Evolutionary conservation across 352 stramenopile genomes (phyloP).

Genomic region (Phytophthora pluvialis): DNA sequence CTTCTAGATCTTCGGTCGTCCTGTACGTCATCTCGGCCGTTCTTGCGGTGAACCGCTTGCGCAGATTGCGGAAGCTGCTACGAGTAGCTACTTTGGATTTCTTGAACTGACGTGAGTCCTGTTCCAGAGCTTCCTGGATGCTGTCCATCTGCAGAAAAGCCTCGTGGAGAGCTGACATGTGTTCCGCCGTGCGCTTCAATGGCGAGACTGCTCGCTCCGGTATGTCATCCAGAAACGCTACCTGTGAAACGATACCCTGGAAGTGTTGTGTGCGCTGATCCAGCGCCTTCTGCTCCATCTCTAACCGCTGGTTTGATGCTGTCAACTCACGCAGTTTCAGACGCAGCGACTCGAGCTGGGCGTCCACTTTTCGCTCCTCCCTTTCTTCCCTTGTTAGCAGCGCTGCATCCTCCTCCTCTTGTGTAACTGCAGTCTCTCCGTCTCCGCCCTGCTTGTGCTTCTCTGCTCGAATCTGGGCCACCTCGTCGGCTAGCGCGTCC

Average conservation of each 20-base stretch:
- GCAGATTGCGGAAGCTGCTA: conserved; percentile 55
- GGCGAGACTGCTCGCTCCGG: conserved; percentile 46
- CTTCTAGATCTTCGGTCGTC: conserved; percentile 65
- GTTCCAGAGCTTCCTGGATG: conserved; percentile 52
- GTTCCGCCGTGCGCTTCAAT: conserved; percentile 52
- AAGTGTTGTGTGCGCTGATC: conserved; percentile 49
- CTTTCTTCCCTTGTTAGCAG: conserved; percentile 51
- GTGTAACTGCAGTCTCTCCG: neutral
- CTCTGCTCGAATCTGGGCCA: conserved; percentile 49
- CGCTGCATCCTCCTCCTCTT: conserved; percentile 28
- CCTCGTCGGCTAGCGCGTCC: conserved; percentile 44
- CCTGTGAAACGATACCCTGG: conserved; percentile 35
- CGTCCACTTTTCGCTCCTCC: conserved; percentile 45
- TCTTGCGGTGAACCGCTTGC: conserved; percentile 55
- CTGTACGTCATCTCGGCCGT: conserved; percentile 53
- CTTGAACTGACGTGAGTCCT: conserved; percentile 58
- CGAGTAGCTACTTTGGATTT: conserved; percentile 60
- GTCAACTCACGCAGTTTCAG: conserved; percentile 43
- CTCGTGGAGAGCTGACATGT: conserved; percentile 48
- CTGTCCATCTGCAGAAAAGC: conserved; percentile 57
- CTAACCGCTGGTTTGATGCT: conserved; percentile 48
- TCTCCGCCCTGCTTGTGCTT: conserved; percentile 17
- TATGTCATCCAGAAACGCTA: conserved; percentile 60
- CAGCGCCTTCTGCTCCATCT: conserved; percentile 57
- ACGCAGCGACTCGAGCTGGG: conserved; percentile 48